These are phyloP conservation scores for Erythrophleum fordii DNA, from an alignment of 306 rosid genomes.

Conservation along the genomic window DNA sequence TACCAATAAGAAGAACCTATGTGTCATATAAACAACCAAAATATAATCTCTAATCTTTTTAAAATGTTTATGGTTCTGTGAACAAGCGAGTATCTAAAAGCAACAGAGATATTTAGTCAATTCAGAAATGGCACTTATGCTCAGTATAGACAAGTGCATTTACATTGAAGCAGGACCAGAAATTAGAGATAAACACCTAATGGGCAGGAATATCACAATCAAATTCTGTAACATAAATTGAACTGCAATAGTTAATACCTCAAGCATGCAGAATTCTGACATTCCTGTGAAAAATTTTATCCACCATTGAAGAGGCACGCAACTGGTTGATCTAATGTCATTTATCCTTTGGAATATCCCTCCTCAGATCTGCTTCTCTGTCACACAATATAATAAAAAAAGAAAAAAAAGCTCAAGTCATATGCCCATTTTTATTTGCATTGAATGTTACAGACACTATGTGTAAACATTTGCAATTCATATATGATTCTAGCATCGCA, in stretches of 20 bases:
- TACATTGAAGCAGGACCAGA: not conserved
- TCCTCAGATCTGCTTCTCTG: slow-evolving; percentile 43
- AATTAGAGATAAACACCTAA: not conserved
- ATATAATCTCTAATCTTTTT: not conserved
- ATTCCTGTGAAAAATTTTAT: slow-evolving; percentile 58
- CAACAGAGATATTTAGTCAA: not conserved
- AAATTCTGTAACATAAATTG: slow-evolving; percentile 9
- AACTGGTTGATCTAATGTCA: slow-evolving; percentile 52
- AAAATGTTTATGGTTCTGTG: not conserved
- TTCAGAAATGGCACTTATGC: not conserved
- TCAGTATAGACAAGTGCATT: slow-evolving; percentile 3
- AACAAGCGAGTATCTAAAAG: slow-evolving; percentile 4
- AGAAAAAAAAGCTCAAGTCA: not conserved
- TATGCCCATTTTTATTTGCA: not conserved
- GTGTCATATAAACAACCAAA: not conserved
- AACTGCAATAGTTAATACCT: slow-evolving; percentile 51
- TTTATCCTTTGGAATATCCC: slow-evolving; percentile 36
- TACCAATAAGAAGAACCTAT: slow-evolving; percentile 11
- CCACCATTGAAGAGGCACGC: slow-evolving; percentile 53
- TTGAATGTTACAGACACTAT: not conserved
- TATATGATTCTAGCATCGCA: not conserved
- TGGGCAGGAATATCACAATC: slow-evolving; percentile 5
- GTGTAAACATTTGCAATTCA: not conserved
- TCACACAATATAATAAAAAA: slow-evolving; percentile 18
- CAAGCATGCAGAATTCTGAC: slow-evolving; percentile 60